phyloP scores from a whole-genome alignment of 108 stramenopile species.

The Skeletonema marinoi region DNA sequence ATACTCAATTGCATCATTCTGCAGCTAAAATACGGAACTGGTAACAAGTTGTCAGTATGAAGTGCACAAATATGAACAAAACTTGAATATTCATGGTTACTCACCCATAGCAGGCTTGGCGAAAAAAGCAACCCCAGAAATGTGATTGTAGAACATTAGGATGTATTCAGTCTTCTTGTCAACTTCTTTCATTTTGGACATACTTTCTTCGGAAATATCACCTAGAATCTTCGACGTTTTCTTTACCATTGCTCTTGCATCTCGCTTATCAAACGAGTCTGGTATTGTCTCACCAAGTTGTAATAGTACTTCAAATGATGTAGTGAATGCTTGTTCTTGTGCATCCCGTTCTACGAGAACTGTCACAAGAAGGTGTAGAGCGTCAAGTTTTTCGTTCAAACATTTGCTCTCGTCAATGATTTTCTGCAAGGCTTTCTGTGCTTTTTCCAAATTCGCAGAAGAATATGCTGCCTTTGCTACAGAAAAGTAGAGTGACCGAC shows the following conservation, averaged over 20 bases:
- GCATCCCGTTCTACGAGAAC: background rate
- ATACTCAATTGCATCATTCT: conserved; percentile 11
- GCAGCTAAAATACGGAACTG: background rate
- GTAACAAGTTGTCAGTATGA: background rate
- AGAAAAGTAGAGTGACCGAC: background rate
- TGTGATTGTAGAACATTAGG: conserved; percentile 8
- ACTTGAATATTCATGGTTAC: background rate
- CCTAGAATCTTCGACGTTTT: background rate
- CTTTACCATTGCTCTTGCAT: background rate
- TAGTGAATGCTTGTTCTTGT: conserved; percentile 1
- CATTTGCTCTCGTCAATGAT: conserved; percentile 9
- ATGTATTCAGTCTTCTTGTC: background rate
- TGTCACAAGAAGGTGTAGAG: conserved; percentile 16
- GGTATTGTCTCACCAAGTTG: conserved; percentile 29
- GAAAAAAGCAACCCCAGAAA: background rate
- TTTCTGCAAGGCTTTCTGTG: conserved; percentile 11
- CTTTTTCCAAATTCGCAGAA: conserved; percentile 14
- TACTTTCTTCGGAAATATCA: background rate
- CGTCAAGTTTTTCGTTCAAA: conserved; percentile 25
- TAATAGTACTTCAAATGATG: conserved; percentile 16
- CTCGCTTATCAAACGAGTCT: background rate
- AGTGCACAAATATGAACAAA: background rate
- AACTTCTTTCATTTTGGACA: background rate
- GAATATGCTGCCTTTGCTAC: conserved; percentile 12
- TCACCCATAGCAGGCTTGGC: background rate